Percentiles rank a stretch among this genome's conserved stretches.
phyloP scores from a whole-genome alignment of 2,329 filamentous ascomycete genomes.

The Graphilbum ipis-grandicollis region DNA sequence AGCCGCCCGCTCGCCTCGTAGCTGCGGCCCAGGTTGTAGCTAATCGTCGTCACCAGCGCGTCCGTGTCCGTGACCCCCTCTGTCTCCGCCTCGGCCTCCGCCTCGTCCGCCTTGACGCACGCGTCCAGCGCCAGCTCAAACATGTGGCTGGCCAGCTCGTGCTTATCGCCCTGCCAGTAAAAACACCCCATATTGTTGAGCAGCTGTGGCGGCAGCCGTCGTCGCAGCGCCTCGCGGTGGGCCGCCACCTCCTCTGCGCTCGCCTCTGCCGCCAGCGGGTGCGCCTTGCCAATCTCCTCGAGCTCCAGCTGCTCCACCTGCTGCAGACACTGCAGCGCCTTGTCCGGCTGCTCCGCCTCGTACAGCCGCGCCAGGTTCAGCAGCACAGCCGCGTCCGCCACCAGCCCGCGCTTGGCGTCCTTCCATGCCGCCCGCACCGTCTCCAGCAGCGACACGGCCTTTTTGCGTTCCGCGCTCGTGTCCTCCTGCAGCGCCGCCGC shows the following conservation, averaged over 20 bases:
- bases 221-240: conserved; percentile 46
- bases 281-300: conserved; percentile 44
- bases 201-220: conserved; percentile 71
- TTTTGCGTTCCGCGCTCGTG: conserved; percentile 68
- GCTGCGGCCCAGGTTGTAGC: conserved; percentile 85
- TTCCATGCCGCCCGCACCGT: conserved; percentile 78
- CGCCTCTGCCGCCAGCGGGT: conserved; percentile 47
- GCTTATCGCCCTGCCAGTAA: conserved; percentile 74
- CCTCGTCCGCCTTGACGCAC: conserved; percentile 65
- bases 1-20: conserved; percentile 73
- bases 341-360: conserved; percentile 70
- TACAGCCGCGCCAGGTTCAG: conserved; percentile 86
- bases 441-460: conserved; percentile 73
- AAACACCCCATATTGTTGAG: conserved; percentile 98
- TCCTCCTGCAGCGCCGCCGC: conserved; percentile 53
- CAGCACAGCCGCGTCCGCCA: conserved; percentile 71
- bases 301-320: conserved; percentile 86
- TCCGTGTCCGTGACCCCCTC: conserved; percentile 78
- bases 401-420: conserved; percentile 69
- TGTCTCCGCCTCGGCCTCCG: conserved; percentile 33
- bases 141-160: conserved; percentile 61
- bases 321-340: conserved; percentile 77
- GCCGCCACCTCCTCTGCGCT: conserved; percentile 39
- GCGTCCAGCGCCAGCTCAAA: conserved; percentile 86
- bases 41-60: conserved; percentile 85